Conservation (phyloP, 805 yeast species). For the Yamadazyma ubonensis region DNA sequence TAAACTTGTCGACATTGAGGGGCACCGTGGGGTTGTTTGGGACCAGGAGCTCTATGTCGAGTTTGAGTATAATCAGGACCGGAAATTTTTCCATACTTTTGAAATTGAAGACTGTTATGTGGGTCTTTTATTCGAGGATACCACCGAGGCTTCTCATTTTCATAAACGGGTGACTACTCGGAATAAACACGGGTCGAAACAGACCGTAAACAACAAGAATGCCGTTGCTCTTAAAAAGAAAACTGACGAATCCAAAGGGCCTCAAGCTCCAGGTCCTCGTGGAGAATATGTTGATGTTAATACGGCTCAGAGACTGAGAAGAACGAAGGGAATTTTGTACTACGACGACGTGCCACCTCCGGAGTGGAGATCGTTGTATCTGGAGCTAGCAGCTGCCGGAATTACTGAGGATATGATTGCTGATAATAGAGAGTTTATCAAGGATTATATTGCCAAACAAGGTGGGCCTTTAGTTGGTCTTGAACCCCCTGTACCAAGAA, state of each 20-base stretch:
- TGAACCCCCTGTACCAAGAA: slow-evolving; percentile 82
- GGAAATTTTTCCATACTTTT: slow-evolving; percentile 92
- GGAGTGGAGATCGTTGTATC: slow-evolving; percentile 76
- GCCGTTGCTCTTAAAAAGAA: slow-evolving; percentile 74
- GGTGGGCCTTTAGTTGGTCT: slow-evolving; percentile 81
- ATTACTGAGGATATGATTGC: slow-evolving; percentile 88
- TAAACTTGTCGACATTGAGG: slow-evolving; percentile 81
- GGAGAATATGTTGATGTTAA: slow-evolving; percentile 54
- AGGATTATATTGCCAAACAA: slow-evolving; percentile 68
- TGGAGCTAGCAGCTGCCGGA: slow-evolving; percentile 73
- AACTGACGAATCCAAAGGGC: slow-evolving; percentile 28
- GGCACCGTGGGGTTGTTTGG: slow-evolving; percentile 88
- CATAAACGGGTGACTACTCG: slow-evolving; percentile 70
- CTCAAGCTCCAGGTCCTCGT: slow-evolving; percentile 55
- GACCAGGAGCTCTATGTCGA: slow-evolving; percentile 92
- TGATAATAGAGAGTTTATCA: slow-evolving; percentile 78
- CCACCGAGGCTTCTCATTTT: slow-evolving; percentile 83
- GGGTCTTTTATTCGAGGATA: slow-evolving; percentile 87
- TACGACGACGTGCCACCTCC: slow-evolving; percentile 81
- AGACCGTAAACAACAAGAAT: slow-evolving; percentile 80
- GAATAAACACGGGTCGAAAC: slow-evolving; percentile 82
- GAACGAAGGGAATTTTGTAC: slow-evolving; percentile 59
- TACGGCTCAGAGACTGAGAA: slow-evolving; percentile 55
- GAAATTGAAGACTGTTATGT: slow-evolving; percentile 87
- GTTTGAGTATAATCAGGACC: slow-evolving; percentile 88